Conservation (phyloP, 108 stramenopile genomes). For the Aurantiochytrium sp. region DNA sequence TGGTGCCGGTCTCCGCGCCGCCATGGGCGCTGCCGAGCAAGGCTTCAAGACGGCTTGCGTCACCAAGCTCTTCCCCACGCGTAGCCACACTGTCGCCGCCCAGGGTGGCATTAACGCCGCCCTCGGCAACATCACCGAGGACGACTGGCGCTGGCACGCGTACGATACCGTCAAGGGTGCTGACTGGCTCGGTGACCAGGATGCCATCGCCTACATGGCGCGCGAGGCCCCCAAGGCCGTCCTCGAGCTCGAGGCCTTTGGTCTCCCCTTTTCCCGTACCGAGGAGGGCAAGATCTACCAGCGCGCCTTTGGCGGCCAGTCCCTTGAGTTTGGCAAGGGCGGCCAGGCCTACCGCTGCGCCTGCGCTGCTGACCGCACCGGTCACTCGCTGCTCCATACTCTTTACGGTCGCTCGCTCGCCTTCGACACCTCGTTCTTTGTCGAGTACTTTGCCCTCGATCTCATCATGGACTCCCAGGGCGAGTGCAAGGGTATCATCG, state of each 20-base stretch:
- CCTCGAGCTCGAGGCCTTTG: slow-evolving; percentile 85
- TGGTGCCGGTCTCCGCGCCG: slow-evolving; percentile 90
- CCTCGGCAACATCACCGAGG: slow-evolving; percentile 87
- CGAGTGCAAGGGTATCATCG: slow-evolving; percentile 82
- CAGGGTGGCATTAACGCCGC: slow-evolving; percentile 99
- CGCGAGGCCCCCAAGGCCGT: slow-evolving; percentile 92
- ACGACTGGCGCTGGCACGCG: slow-evolving; percentile 99
- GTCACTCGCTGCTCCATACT: slow-evolving; percentile 99
- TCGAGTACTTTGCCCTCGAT: slow-evolving; percentile 97
- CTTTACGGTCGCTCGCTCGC: slow-evolving; percentile 95
- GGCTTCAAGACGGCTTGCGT: slow-evolving; percentile 99
- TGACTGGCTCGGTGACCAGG: slow-evolving; percentile 99
- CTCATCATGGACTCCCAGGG: slow-evolving; percentile 81
- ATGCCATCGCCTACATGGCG: slow-evolving; percentile 99
- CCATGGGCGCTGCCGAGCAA: slow-evolving; percentile 94
- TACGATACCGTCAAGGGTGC: slow-evolving; percentile 99
- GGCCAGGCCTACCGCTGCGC: slow-evolving; percentile 70
- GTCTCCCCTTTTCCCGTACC: slow-evolving; percentile 57
- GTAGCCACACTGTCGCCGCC: slow-evolving; percentile 96
- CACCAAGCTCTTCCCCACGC: slow-evolving; percentile 97
- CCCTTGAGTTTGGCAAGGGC: slow-evolving; percentile 91
- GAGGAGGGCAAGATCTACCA: slow-evolving; percentile 99
- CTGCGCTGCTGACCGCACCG: slow-evolving; percentile 95
- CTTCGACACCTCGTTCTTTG: slow-evolving; percentile 97
- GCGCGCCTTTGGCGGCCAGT: slow-evolving; percentile 97